These are phyloP conservation scores for Lithohypha guttulata DNA, from an alignment of 2,329 filamentous ascomycete species.

Conservation along the genomic window DNA sequence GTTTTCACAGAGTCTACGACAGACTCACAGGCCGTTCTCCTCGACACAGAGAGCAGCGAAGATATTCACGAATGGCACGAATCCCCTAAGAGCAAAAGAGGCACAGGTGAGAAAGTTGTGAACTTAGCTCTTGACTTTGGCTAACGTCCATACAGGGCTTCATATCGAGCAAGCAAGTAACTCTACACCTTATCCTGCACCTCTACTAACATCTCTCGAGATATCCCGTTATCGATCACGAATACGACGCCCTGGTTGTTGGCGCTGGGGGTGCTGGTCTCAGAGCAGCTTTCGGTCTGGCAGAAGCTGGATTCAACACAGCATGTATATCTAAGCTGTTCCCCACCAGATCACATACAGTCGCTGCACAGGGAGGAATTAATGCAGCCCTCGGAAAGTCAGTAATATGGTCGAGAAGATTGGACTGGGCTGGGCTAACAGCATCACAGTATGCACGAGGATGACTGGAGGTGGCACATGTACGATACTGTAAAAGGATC, in stretches of 20 bases:
- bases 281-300: conserved; percentile 52
- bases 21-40: conserved; percentile 69
- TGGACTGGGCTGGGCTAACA: conserved; percentile 11
- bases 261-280: conserved; percentile 54
- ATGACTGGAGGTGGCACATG: conserved; percentile 52
- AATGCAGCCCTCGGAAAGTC: conserved; percentile 47
- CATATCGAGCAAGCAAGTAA: conserved; percentile 76
- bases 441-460: conserved; percentile 36
- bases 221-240: conserved; percentile 53
- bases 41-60: conserved; percentile 70
- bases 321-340: conserved; percentile 56
- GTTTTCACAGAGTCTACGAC: conserved; percentile 54
- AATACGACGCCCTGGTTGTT: conserved; percentile 93
- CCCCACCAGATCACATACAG: conserved; percentile 53
- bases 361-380: conserved; percentile 57
- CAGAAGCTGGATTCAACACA: conserved; percentile 54
- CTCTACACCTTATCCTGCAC: not conserved
- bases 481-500: conserved; percentile 50
- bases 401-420: conserved; percentile 8
- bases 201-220: not conserved
- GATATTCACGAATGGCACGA: conserved; percentile 48
- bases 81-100: conserved; percentile 83
- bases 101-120: no score
- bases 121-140: no score
- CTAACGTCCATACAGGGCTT: no score